Base-by-base conservation (phyloP, 176 grass and related monocot species). In the Poa pratensis region DNA sequence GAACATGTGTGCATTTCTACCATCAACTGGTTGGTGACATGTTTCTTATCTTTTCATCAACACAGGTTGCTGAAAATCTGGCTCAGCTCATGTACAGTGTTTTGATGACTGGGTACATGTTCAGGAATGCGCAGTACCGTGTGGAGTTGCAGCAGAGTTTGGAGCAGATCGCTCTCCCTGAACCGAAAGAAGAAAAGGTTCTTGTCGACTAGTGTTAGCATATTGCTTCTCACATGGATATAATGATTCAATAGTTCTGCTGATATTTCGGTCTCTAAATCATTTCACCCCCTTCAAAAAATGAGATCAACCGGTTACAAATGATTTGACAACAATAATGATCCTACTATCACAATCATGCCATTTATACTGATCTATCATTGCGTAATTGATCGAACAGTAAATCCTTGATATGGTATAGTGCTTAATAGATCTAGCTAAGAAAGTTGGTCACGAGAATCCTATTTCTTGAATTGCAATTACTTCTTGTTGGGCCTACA, bases 51-150 rank as follows among this genome's bases (percentile, higher is more conserved):
- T 13, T 48, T 86, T 87, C 49, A 28, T 83, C 84, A 18, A 77
- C 79, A 80, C 89, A 98, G 95, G 93, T 98, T 75, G 93, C 95
- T 46, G 93, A 98, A 82, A 98, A 98, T 86, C 85, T 98, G 30
- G 93, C 93, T 69, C 95, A 95, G 67, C 91, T 98, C 58, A 94
- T 98, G 93, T 98, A 93, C 81, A 98, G 93, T 80, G 83, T 98
- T 84, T 42, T 95, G 88, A 95, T 98, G 96, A 98, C 96, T 76
- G 96, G 96, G 37, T 98, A 98, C 83, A 98, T 98, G 93, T 98
- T 98, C 66, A 95, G 93, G 85, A 98, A 98, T 71, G 96, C 91
- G 63, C 93, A 98, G 57, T 90, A 95, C 28, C 91, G 93, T 43
- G 64, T 95, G 40, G 95, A 98, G 73, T 77, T 98, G 85, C 93